Evolutionary conservation across 1,284 basidiomycete genomes (phyloP).

Genomic region (Peniophora sp.): DNA sequence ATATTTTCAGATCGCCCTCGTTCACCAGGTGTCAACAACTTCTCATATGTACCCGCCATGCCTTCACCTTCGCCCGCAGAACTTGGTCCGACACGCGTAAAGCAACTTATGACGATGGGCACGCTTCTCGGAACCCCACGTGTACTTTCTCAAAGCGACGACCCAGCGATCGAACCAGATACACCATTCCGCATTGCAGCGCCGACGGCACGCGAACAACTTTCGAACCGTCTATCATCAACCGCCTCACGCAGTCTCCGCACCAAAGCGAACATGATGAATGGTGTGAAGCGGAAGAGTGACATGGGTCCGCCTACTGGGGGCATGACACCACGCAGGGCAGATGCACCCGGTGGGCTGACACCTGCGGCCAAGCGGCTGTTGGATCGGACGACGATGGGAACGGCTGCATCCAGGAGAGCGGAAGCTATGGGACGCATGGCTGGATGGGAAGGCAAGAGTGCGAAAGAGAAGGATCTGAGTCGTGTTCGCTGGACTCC

Average conservation of each 20-base stretch:
- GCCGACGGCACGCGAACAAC: constrained; percentile 63
- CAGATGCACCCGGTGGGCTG: constrained; percentile 57
- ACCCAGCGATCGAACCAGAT: constrained; percentile 30
- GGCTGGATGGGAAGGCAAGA: constrained; percentile 50
- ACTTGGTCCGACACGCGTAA: constrained; percentile 66
- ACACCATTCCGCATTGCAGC: constrained; percentile 69
- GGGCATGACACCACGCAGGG: constrained; percentile 54
- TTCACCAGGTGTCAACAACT: constrained; percentile 49
- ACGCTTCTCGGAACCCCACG: constrained; percentile 82
- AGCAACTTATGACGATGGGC: constrained; percentile 92
- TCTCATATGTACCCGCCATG: constrained; percentile 73
- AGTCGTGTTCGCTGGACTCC: constrained; percentile 74
- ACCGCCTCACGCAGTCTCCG: constrained; percentile 63
- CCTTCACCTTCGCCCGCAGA: constrained; percentile 80
- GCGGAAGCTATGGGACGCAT: constrained; percentile 62
- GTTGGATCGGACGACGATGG: constrained; percentile 62
- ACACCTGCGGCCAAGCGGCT: constrained; percentile 77
- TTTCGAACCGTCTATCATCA: constrained; percentile 73
- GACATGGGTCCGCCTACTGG: constrained; percentile 58
- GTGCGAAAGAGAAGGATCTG: constrained; percentile 44
- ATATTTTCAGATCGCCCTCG: constrained; percentile 44
- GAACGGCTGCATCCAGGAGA: constrained; percentile 51
- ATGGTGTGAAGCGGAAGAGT: constrained; percentile 27
- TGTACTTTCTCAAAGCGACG: constrained; percentile 63
- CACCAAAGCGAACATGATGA: constrained; percentile 51